Percentiles rank a stretch among this genome's conserved stretches.
Conservation (phyloP, 495 filamentous ascomycete genomes). For the Viridothelium virens region DNA sequence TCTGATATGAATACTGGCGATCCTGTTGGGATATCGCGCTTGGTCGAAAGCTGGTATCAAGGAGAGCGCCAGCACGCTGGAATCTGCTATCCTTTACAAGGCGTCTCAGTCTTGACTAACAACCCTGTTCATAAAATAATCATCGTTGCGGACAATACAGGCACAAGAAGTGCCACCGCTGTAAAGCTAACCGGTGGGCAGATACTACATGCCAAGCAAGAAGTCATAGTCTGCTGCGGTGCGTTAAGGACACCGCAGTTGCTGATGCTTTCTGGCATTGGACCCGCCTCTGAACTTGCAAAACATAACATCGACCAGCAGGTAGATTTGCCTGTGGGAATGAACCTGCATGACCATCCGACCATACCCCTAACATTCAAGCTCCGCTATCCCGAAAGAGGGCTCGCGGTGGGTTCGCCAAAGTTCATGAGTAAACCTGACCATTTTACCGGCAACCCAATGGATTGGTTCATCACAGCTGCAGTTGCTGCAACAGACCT, state of each 20-base stretch:
- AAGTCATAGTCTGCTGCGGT: slow-evolving; percentile 25
- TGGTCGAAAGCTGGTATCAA: slow-evolving; percentile 30
- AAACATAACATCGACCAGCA: slow-evolving; percentile 5
- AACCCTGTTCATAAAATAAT: slow-evolving; percentile 16
- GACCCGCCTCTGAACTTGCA: slow-evolving; percentile 12
- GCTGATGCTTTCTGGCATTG: slow-evolving; percentile 29
- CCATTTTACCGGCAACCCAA: not conserved
- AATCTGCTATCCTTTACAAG: slow-evolving; percentile 36
- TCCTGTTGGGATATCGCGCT: slow-evolving; percentile 16
- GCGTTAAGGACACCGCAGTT: slow-evolving; percentile 24
- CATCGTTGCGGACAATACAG: not conserved
- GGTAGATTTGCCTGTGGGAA: slow-evolving; percentile 10
- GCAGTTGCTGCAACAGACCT: not conserved
- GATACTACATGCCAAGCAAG: slow-evolving; percentile 18
- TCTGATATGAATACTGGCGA: slow-evolving; percentile 44
- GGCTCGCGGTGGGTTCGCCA: not conserved
- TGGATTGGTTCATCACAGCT: not conserved
- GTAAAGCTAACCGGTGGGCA: slow-evolving; percentile 11
- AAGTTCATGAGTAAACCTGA: not conserved
- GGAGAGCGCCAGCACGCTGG: slow-evolving; percentile 36
- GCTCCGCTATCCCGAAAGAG: not conserved
- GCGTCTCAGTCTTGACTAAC: slow-evolving; percentile 19
- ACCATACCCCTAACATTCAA: slow-evolving; percentile 1
- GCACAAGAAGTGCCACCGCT: slow-evolving; percentile 10
- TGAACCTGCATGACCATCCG: slow-evolving; percentile 22